A percentile compares a stretch with the other conserved stretches of the same genome.
Evolutionary conservation across 345 rosid genomes (phyloP).

Genomic region (Moricandia moricandioides): DNA sequence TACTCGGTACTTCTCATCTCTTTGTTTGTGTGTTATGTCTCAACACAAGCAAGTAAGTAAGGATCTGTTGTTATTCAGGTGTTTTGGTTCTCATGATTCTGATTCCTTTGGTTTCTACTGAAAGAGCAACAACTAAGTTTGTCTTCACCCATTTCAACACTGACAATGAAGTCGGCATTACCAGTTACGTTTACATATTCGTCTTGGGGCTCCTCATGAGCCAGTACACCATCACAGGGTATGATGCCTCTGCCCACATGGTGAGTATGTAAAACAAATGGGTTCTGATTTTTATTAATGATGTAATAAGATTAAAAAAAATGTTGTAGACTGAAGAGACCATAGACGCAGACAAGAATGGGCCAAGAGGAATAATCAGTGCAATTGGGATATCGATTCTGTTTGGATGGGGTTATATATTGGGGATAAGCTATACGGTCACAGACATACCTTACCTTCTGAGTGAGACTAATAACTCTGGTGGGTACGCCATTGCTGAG

Average conservation of each 20-base stretch:
- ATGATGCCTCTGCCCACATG: conserved; percentile 98
- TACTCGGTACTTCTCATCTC: conserved; percentile 46
- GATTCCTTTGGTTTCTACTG: conserved; percentile 70
- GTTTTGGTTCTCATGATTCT: conserved; percentile 77
- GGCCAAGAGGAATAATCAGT: conserved; percentile 85
- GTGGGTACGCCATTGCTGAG: conserved; percentile 90
- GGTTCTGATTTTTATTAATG: not conserved
- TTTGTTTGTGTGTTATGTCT: conserved; percentile 1
- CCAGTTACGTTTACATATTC: conserved; percentile 66
- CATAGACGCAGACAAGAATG: conserved; percentile 79
- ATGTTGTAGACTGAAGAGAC: conserved; percentile 89
- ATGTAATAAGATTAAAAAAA: not conserved
- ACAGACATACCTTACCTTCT: conserved; percentile 74
- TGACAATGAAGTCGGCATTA: conserved; percentile 70
- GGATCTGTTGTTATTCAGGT: conserved; percentile 42
- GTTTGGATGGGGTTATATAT: conserved; percentile 91
- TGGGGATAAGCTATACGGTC: conserved; percentile 86
- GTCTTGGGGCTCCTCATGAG: conserved; percentile 92
- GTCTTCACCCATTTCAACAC: conserved; percentile 86
- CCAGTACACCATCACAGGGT: conserved; percentile 88
- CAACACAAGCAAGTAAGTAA: not conserved
- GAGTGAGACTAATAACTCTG: conserved; percentile 72
- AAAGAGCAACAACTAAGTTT: conserved; percentile 80
- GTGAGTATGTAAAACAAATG: conserved; percentile 37
- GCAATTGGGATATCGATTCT: conserved; percentile 84